phyloP scores from a whole-genome alignment of 306 rosid species.

The Trifolium repens region DNA sequence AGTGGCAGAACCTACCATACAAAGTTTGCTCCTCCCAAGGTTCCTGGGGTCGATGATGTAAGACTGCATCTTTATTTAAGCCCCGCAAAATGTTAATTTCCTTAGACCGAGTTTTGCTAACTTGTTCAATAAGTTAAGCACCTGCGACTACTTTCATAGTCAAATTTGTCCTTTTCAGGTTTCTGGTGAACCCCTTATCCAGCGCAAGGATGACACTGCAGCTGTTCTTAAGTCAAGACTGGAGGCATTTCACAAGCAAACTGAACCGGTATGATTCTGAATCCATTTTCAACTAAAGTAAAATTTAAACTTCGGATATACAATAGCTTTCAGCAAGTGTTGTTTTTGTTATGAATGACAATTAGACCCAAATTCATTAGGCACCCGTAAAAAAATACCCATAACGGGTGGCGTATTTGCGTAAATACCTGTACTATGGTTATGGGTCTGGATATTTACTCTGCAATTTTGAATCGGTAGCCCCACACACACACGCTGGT shows the following conservation, averaged over 20 bases:
- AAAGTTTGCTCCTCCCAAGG: slow-evolving; percentile 88
- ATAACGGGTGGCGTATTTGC: neutral
- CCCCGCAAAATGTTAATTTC: slow-evolving; percentile 25
- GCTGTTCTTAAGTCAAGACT: slow-evolving; percentile 88
- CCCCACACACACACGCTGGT: neutral
- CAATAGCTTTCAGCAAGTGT: neutral
- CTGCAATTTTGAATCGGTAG: neutral
- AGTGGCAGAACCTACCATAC: slow-evolving; percentile 96
- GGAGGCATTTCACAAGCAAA: slow-evolving; percentile 91
- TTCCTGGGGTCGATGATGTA: slow-evolving; percentile 89
- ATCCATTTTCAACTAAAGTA: slow-evolving; percentile 5
- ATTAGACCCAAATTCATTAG: neutral
- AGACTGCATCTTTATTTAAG: slow-evolving; percentile 39
- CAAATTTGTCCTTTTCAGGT: slow-evolving; percentile 52
- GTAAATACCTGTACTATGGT: neutral
- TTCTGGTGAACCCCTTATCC: slow-evolving; percentile 88
- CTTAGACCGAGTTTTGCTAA: neutral
- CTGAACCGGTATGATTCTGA: slow-evolving; percentile 74
- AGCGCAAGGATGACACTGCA: slow-evolving; percentile 98
- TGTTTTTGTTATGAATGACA: neutral
- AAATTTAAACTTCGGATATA: neutral
- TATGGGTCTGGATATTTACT: neutral
- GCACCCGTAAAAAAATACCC: neutral
- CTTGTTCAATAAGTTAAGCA: neutral
- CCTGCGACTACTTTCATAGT: slow-evolving; percentile 8